Base-by-base conservation (phyloP, 2,329 filamentous ascomycete genomes). In the Beauveria medogensis region DNA sequence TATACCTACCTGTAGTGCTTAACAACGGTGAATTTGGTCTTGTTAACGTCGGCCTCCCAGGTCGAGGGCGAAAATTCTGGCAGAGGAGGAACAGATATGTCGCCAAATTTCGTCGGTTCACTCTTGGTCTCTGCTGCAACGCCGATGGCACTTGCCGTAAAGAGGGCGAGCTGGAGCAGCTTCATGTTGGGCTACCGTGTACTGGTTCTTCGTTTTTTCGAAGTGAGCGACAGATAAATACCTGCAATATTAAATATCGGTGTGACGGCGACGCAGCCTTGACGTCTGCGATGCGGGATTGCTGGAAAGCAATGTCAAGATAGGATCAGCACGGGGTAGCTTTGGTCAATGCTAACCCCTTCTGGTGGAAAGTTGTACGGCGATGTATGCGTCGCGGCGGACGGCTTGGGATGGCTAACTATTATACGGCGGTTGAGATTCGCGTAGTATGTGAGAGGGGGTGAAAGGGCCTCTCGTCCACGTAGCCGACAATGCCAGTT, bases 1-100 rank as follows among this genome's bases (percentile, higher is more conserved):
- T 2, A 26, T 37, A 34, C 70, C 46, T 76, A 89, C 88, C 87
- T 91, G 74, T 83, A 89, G 67, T 88, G 86, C 72, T 89, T 85
- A 53, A 85, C 76, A 64, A 84, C 67, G 62, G 83, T 65, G 68
- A 78, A 83, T 69, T 82, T 82, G 37, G 77, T 74, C 59, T 75
- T 77, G 64, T 81, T 82, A 51, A 82, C 73, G 65, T 84, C 80
- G 41, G 80, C 75, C 5, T 85, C 80, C 65, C 86, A 82, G 65
- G 78, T 86, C 48, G 79, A 73, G 30, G 80, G 79, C 2, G 79
- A 82, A 63, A 91, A 70, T 68, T 88, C 82, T 48, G 81, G 73
- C 69, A 89, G 74, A 5, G 86, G 83, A 41, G 88, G 88, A 43
- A 91, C 87, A 44, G 77, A 78, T 67, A 87, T 78, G 64, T 79